Percentiles rank a stretch among this genome's conserved stretches.
These are phyloP conservation scores for Xylariomycetidae sp. DNA, from an alignment of 2,329 filamentous ascomycete species.

Conservation along the genomic window DNA sequence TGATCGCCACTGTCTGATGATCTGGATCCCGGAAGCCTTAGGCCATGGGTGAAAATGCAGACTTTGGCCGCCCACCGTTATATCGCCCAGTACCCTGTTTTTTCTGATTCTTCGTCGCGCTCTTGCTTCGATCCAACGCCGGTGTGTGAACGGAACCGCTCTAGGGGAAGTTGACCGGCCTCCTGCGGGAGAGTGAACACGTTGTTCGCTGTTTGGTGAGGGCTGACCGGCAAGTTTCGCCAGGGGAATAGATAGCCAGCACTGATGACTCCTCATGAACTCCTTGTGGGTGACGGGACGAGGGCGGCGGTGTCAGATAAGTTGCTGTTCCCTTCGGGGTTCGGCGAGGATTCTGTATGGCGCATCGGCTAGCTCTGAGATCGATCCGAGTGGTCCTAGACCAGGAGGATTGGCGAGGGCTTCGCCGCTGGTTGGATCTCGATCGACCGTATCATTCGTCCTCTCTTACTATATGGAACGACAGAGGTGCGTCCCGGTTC, in stretches of 20 bases:
- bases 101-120: conserved; percentile 11
- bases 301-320: conserved; percentile 14
- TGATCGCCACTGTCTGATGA: conserved; percentile 14
- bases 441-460: conserved; percentile 1
- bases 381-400: conserved; percentile 14
- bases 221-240: conserved; percentile 13
- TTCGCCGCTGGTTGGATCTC: conserved; percentile 6
- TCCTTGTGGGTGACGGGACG: conserved; percentile 9
- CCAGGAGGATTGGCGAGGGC: conserved; percentile 15
- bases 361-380: conserved; percentile 15
- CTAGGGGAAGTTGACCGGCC: conserved; percentile 13
- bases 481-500: not conserved
- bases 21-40: conserved; percentile 12
- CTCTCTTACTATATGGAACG: conserved; percentile 1
- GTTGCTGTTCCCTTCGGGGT: conserved; percentile 4
- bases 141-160: conserved; percentile 15
- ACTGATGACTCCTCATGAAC: conserved; percentile 7
- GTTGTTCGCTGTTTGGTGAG: conserved; percentile 12
- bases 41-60: conserved; percentile 15
- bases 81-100: conserved; percentile 1
- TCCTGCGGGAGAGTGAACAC: no score
- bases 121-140: conserved; percentile 11
- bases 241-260: not conserved
- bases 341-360: conserved; percentile 11
- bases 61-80: conserved; percentile 16